Conservation (phyloP, 2,329 filamentous ascomycete species). For the Fusarium tricinctum region DNA sequence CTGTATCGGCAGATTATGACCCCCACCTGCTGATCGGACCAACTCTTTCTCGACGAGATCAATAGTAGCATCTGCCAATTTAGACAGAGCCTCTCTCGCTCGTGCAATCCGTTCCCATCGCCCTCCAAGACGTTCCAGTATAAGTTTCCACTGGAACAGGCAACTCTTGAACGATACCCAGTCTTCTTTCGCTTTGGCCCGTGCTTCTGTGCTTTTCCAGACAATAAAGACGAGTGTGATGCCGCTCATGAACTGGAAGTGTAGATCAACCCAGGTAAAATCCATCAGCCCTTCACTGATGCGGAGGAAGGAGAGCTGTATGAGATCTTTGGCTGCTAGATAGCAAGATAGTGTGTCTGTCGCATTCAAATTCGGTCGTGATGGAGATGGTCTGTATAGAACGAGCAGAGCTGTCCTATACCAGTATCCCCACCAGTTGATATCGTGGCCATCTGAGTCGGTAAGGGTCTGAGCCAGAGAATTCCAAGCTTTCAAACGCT, state of each 20-base stretch:
- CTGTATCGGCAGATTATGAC: fast-evolving
- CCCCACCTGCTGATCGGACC: neutral
- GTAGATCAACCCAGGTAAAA: slow-evolving; percentile 21
- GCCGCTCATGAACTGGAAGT: slow-evolving; percentile 30
- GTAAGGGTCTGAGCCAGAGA: neutral
- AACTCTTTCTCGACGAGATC: slow-evolving; percentile 14
- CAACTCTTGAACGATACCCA: slow-evolving; percentile 18
- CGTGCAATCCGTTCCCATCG: slow-evolving; percentile 10
- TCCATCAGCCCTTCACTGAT: slow-evolving; percentile 11
- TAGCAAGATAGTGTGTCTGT: slow-evolving; percentile 9
- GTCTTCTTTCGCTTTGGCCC: slow-evolving; percentile 5
- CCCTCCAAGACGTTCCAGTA: neutral
- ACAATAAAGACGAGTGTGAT: slow-evolving; percentile 9
- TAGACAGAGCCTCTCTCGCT: slow-evolving; percentile 13
- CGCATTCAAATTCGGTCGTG: neutral
- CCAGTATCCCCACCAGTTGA: slow-evolving; percentile 30
- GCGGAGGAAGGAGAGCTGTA: slow-evolving; percentile 19
- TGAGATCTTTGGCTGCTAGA: slow-evolving; percentile 10
- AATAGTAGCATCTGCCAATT: slow-evolving; percentile 22
- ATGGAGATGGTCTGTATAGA: slow-evolving; percentile 3
- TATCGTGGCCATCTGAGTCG: slow-evolving; percentile 2
- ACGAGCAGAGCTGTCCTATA: slow-evolving; percentile 16
- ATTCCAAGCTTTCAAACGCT: slow-evolving; percentile 3
- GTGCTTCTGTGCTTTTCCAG: slow-evolving; percentile 8
- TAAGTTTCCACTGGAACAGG: slow-evolving; percentile 9